These are phyloP conservation scores for apple (Malus domestica) DNA, from an alignment of 306 rosid species.

Conservation along the genomic window DNA sequence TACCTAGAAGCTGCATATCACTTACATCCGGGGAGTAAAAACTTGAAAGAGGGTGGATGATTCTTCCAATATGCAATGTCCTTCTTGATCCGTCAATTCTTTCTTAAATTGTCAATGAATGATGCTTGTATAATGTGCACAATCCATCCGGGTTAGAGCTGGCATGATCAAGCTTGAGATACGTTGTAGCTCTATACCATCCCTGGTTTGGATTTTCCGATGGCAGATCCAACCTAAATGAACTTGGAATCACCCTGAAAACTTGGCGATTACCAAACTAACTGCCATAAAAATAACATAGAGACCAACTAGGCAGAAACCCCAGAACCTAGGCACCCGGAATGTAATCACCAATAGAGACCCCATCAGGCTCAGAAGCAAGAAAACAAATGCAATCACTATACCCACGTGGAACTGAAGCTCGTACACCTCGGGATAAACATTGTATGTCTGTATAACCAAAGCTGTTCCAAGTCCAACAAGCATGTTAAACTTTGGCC, in stretches of 20 bases:
- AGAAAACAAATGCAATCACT: slow-evolving; percentile 78
- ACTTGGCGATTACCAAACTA: slow-evolving; percentile 61
- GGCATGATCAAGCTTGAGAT: slow-evolving; percentile 4
- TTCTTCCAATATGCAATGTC: neutral
- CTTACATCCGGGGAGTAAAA: neutral
- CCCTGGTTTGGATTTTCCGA: neutral
- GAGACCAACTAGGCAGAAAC: slow-evolving; percentile 84
- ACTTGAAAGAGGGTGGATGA: neutral
- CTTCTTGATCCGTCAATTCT: neutral
- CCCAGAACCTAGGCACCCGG: slow-evolving; percentile 72
- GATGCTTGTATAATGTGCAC: neutral
- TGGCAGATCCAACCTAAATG: neutral
- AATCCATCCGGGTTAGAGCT: neutral
- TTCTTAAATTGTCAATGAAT: neutral
- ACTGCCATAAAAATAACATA: slow-evolving; percentile 63
- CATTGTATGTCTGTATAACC: slow-evolving; percentile 66
- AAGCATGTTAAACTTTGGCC: slow-evolving; percentile 98
- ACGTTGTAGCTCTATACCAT: neutral
- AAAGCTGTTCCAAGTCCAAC: slow-evolving; percentile 88
- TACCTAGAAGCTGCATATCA: neutral
- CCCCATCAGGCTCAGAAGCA: slow-evolving; percentile 89
- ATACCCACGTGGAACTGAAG: slow-evolving; percentile 77
- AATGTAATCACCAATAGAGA: slow-evolving; percentile 81
- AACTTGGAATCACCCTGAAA: slow-evolving; percentile 44
- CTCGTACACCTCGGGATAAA: slow-evolving; percentile 68